phyloP scores from a whole-genome alignment of 169 alveolate genomes.

The Eimeria acervulina region DNA sequence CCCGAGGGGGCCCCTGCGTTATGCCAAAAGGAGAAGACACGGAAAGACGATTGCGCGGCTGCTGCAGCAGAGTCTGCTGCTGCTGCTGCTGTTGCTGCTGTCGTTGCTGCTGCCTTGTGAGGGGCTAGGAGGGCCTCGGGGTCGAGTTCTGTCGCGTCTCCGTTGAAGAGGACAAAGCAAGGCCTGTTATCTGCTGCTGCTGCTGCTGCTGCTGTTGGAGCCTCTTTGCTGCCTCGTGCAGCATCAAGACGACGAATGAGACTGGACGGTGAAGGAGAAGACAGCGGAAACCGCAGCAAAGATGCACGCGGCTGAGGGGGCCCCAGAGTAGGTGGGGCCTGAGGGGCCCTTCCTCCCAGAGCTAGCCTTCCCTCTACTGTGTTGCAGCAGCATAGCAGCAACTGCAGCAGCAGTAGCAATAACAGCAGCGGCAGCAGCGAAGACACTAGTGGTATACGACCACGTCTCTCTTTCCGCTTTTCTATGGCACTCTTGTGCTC shows the following conservation, averaged over 20 bases:
- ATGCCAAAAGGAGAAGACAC: conserved; percentile 50
- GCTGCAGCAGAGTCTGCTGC: neutral
- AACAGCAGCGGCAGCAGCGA: neutral
- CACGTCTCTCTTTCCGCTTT: neutral
- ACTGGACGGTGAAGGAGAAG: neutral
- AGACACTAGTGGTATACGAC: neutral
- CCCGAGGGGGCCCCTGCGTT: neutral
- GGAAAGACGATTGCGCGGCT: neutral
- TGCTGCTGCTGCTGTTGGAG: neutral
- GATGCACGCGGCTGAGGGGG: neutral
- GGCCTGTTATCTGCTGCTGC: neutral
- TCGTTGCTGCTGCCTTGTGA: conserved; percentile 9
- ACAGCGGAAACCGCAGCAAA: neutral
- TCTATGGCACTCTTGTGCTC: neutral
- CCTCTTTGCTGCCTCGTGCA: neutral
- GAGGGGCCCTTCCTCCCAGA: neutral
- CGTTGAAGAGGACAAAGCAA: conserved; percentile 33
- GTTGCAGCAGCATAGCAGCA: neutral
- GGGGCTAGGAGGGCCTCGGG: neutral
- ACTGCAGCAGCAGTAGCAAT: neutral
- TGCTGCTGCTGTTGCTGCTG: neutral
- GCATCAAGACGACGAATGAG: neutral
- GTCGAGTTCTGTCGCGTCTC: conserved; percentile 8
- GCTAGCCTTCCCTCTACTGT: neutral
- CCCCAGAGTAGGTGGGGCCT: neutral